Evolutionary conservation across 352 stramenopile genomes (phyloP).

Genomic region (Globisporangium viniferum): DNA sequence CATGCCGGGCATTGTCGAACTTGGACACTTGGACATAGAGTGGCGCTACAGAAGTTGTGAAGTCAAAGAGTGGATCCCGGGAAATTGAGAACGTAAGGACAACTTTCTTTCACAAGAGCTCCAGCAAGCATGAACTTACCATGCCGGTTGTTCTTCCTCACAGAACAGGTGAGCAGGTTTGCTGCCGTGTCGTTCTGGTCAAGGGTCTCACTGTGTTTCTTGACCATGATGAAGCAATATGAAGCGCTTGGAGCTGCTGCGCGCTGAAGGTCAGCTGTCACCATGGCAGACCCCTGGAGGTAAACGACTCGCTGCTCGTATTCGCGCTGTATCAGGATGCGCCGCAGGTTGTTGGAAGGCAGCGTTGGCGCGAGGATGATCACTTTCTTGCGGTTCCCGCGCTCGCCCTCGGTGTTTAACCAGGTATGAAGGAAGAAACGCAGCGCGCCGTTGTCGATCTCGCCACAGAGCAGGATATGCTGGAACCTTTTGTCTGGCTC

Average conservation of each 20-base stretch:
- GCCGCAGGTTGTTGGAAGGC: slow-evolving; percentile 51
- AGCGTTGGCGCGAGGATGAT: slow-evolving; percentile 67
- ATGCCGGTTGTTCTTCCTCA: slow-evolving; percentile 73
- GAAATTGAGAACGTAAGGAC: background rate
- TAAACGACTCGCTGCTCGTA: slow-evolving; percentile 81
- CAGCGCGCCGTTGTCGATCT: slow-evolving; percentile 66
- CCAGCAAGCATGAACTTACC: slow-evolving; percentile 22
- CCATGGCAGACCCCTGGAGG: slow-evolving; percentile 74
- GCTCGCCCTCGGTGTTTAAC: slow-evolving; percentile 63
- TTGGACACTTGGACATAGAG: slow-evolving; percentile 81
- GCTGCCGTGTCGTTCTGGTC: slow-evolving; percentile 69
- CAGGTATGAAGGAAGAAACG: slow-evolving; percentile 82
- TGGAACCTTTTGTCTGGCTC: slow-evolving; percentile 52
- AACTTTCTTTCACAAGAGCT: background rate
- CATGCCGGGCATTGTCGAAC: slow-evolving; percentile 65
- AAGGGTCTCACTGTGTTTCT: slow-evolving; percentile 53
- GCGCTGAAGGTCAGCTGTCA: slow-evolving; percentile 60
- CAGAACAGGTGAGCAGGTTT: slow-evolving; percentile 73
- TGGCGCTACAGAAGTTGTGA: slow-evolving; percentile 25
- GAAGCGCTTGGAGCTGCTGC: slow-evolving; percentile 45
- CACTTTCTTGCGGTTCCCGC: slow-evolving; percentile 51
- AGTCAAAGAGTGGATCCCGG: background rate
- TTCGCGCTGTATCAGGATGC: slow-evolving; percentile 62
- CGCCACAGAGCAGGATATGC: slow-evolving; percentile 76
- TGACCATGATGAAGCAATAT: slow-evolving; percentile 74